Percentiles rank a stretch among this genome's conserved stretches.
Conservation (phyloP, 345 rosid species). For the Heritiera fomes region DNA sequence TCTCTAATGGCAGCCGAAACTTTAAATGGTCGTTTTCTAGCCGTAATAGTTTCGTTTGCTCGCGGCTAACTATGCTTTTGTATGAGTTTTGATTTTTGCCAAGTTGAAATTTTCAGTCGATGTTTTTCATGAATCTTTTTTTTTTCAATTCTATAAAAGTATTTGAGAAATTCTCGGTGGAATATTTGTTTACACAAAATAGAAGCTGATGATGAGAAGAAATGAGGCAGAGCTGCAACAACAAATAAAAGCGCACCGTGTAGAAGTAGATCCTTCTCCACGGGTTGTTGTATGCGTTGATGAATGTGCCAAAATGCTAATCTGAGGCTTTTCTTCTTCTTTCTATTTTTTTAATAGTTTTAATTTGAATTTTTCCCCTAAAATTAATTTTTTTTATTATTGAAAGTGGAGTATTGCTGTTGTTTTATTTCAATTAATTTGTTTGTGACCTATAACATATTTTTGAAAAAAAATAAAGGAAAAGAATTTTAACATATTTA, state of each 20-base stretch:
- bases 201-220: constrained; percentile 13
- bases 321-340: constrained; percentile 1
- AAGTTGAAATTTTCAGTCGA: not conserved
- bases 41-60: too few relatives aligned
- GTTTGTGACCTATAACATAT: too few relatives aligned
- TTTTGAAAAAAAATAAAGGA: too few relatives aligned
- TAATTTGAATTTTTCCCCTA: too few relatives aligned
- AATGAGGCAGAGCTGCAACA: constrained; percentile 7
- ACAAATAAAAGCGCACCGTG: constrained; percentile 16
- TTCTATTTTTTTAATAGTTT: too few relatives aligned
- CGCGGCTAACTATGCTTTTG: too few relatives aligned
- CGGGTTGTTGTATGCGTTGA: constrained; percentile 15
- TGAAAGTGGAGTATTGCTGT: too few relatives aligned
- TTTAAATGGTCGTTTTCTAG: not conserved
- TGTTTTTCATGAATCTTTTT: not conserved
- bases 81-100: not conserved
- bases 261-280: constrained; percentile 5
- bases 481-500: too few relatives aligned
- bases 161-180: not conserved
- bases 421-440: too few relatives aligned
- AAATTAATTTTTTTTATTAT: too few relatives aligned
- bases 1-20: not conserved
- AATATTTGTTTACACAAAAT: not conserved
- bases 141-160: not conserved
- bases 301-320: constrained; percentile 22